phyloP scores from a whole-genome alignment of 2,329 filamentous ascomycete species.

The Fusarium sp. region DNA sequence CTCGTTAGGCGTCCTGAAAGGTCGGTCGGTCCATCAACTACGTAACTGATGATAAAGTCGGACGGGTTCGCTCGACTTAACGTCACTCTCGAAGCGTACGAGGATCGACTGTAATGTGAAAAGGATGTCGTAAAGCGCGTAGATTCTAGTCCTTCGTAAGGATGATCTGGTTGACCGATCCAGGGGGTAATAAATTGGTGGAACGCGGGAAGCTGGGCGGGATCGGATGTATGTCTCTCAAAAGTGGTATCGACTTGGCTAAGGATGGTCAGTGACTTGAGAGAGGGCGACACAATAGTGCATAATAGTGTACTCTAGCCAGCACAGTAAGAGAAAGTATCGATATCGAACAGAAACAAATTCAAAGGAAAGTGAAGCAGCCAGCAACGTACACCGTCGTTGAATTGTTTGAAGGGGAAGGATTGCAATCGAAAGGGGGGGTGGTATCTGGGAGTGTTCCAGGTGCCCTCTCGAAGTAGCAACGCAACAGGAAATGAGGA shows the following conservation, averaged over 20 bases:
- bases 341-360: slow-evolving; percentile 18
- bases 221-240: slow-evolving; percentile 25
- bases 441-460: slow-evolving; percentile 33
- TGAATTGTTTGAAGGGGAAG: slow-evolving; percentile 33
- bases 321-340: slow-evolving; percentile 22
- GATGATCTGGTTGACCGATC: slow-evolving; percentile 26
- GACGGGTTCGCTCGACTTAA: slow-evolving; percentile 29
- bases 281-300: slow-evolving; percentile 21
- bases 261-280: slow-evolving; percentile 35
- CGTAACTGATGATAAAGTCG: slow-evolving; percentile 8
- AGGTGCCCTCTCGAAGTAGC: slow-evolving; percentile 38
- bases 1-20: slow-evolving; percentile 33
- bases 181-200: slow-evolving; percentile 37
- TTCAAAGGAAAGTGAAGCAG: slow-evolving; percentile 11
- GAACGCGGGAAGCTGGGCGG: slow-evolving; percentile 35
- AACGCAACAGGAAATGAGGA: slow-evolving; percentile 39
- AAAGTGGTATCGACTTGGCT: slow-evolving; percentile 33
- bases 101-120: neutral
- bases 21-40: slow-evolving; percentile 47
- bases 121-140: slow-evolving; percentile 22
- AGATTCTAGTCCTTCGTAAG: slow-evolving; percentile 17
- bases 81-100: slow-evolving; percentile 15
- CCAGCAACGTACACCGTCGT: slow-evolving; percentile 38
- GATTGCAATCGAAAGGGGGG: slow-evolving; percentile 40
- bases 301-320: slow-evolving; percentile 18